These are phyloP conservation scores for Phialophora macrospora DNA, from an alignment of 2,329 filamentous ascomycete genomes.

Conservation along the genomic window DNA sequence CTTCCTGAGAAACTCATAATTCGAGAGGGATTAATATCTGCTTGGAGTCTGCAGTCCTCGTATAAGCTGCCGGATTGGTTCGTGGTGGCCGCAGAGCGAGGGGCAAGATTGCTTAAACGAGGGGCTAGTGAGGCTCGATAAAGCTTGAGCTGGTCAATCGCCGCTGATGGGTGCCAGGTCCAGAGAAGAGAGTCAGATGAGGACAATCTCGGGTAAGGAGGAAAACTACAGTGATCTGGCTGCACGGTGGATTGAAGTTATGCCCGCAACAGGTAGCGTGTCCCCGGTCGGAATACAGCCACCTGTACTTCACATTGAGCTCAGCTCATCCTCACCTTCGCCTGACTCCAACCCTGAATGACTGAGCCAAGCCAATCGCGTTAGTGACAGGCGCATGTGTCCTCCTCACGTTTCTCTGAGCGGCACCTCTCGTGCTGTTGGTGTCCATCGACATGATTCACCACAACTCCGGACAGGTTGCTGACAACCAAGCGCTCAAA, in stretches of 20 bases:
- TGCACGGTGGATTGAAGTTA: background rate
- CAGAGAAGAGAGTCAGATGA: background rate
- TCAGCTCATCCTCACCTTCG: constrained; percentile 1
- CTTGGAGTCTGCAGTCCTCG: constrained; percentile 2
- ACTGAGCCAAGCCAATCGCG: too few relatives aligned
- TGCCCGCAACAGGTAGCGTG: background rate
- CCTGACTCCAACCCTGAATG: background rate
- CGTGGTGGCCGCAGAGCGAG: background rate
- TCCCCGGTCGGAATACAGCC: background rate
- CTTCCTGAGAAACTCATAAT: constrained; percentile 55
- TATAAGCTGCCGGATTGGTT: constrained; percentile 1
- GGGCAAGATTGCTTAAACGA: constrained; percentile 4
- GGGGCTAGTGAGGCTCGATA: background rate
- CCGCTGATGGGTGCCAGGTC: background rate
- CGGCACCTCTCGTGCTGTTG: background rate
- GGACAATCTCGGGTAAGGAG: background rate
- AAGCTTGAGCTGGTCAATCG: background rate
- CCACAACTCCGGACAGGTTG: background rate
- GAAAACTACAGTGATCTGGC: background rate
- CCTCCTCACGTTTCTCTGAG: background rate
- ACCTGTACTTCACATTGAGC: background rate
- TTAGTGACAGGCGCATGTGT: too few relatives aligned
- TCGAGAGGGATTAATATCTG: background rate
- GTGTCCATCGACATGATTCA: too few relatives aligned
- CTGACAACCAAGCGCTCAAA: background rate